Conservation (phyloP, 1,284 basidiomycete genomes). For the Tilletia indica region DNA sequence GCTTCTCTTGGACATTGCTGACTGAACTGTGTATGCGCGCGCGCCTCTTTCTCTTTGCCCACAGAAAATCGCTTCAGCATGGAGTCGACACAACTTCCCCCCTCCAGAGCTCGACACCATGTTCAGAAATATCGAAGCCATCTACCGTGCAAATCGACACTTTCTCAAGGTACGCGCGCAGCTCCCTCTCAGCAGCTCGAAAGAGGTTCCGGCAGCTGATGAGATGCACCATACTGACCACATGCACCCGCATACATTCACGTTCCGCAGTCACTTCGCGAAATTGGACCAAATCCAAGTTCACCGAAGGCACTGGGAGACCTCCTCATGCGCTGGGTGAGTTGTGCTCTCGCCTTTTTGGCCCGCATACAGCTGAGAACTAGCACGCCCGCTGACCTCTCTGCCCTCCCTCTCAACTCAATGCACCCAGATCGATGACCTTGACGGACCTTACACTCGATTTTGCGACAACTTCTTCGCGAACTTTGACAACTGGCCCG, state of each 20-base stretch:
- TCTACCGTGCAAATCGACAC: slow-evolving; percentile 85
- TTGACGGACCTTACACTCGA: slow-evolving; percentile 75
- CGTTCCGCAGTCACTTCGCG: slow-evolving; percentile 74
- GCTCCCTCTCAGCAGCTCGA: background rate
- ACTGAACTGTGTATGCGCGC: slow-evolving; percentile 11
- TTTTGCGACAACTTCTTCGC: slow-evolving; percentile 73
- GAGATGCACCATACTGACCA: slow-evolving; percentile 26
- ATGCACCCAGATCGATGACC: slow-evolving; percentile 60
- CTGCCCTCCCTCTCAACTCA: background rate
- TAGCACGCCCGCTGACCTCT: background rate
- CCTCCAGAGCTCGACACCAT: slow-evolving; percentile 86
- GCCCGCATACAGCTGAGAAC: background rate
- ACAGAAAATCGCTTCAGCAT: slow-evolving; percentile 92
- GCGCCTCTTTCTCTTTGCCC: slow-evolving; percentile 23
- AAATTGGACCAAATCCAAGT: slow-evolving; percentile 86
- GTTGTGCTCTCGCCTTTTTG: background rate
- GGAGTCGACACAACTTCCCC: slow-evolving; percentile 91
- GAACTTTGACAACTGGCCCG: slow-evolving; percentile 80
- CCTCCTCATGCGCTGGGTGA: slow-evolving; percentile 84
- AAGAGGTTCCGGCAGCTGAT: background rate
- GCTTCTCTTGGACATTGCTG: too few species aligned
- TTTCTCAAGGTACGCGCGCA: slow-evolving; percentile 58
- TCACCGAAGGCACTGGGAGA: slow-evolving; percentile 95
- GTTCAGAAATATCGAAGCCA: slow-evolving; percentile 86
- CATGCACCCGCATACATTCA: slow-evolving; percentile 10